Conservation (phyloP, 495 filamentous ascomycete genomes). For the Elasticomyces elasticus region DNA sequence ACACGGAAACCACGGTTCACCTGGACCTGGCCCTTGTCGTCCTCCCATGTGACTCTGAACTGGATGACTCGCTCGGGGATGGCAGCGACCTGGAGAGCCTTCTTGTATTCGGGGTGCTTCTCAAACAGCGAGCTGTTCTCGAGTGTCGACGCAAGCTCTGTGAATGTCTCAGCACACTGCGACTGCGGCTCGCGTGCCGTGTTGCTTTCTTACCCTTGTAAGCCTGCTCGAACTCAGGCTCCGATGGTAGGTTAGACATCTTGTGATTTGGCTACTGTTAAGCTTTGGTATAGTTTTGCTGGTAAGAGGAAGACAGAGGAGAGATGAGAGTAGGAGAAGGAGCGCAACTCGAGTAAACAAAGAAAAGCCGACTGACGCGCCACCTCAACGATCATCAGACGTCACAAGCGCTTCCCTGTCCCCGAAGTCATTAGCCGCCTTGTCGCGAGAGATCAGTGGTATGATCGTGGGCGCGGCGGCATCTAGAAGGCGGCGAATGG, state of each 20-base stretch:
- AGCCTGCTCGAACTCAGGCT: conserved; percentile 98
- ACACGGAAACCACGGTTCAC: conserved; percentile 96
- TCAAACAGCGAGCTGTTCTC: conserved; percentile 89
- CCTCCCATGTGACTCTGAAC: conserved; percentile 87
- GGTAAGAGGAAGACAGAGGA: background rate
- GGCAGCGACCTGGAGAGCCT: conserved; percentile 74
- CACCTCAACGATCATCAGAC: background rate
- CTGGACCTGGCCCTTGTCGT: conserved; percentile 79
- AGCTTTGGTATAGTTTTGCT: background rate
- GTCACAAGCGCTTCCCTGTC: background rate
- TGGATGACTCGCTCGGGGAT: conserved; percentile 94
- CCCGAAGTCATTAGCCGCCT: background rate
- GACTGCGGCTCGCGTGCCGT: background rate
- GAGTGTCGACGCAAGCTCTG: conserved; percentile 89
- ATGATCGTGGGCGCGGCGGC: background rate
- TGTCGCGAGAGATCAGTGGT: background rate
- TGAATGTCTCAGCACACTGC: conserved; percentile 1
- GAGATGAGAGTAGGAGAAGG: background rate
- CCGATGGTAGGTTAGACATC: conserved; percentile 77
- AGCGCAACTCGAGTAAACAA: background rate
- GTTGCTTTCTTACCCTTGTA: conserved; percentile 64
- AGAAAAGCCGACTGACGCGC: background rate
- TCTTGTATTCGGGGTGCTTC: conserved; percentile 87
- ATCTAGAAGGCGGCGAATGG: background rate
- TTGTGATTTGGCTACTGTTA: background rate